Evolutionary conservation across 108 stramenopile genomes (phyloP).

Genomic region (Stephanodiscus minutulus): DNA sequence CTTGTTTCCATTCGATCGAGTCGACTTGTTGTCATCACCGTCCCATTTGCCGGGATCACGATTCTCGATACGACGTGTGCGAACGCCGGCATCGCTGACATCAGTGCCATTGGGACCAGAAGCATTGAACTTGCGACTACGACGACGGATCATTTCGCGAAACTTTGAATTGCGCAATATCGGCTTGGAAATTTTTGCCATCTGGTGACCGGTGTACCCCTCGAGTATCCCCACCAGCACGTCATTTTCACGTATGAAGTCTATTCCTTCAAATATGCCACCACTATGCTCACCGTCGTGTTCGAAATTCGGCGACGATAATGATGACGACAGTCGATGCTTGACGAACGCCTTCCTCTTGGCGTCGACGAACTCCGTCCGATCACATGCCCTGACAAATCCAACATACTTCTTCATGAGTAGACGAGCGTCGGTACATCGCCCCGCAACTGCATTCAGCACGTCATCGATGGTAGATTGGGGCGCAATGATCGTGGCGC

Average conservation of each 20-base stretch:
- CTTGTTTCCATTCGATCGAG: neutral
- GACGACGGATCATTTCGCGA: conserved; percentile 40
- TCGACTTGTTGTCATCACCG: neutral
- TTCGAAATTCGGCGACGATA: neutral
- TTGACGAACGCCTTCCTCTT: conserved; percentile 17
- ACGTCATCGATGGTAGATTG: conserved; percentile 28
- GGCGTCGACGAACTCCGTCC: conserved; percentile 31
- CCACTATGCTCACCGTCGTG: conserved; percentile 4
- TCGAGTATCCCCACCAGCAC: conserved; percentile 45
- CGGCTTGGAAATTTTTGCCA: conserved; percentile 47
- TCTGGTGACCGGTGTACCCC: conserved; percentile 34
- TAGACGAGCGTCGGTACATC: conserved; percentile 35
- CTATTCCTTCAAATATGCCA: neutral
- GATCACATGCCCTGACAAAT: conserved; percentile 34
- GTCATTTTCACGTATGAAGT: conserved; percentile 38
- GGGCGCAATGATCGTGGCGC: neutral
- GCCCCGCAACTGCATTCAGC: conserved; percentile 19
- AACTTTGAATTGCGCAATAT: conserved; percentile 48
- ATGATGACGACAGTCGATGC: neutral
- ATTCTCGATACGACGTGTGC: neutral
- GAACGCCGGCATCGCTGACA: neutral
- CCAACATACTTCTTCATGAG: conserved; percentile 31
- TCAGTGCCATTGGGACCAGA: neutral
- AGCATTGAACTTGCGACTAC: conserved; percentile 5
- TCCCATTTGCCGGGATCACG: neutral